phyloP scores from a whole-genome alignment of 208 protist genomes.

The Leishmania arabica region DNA sequence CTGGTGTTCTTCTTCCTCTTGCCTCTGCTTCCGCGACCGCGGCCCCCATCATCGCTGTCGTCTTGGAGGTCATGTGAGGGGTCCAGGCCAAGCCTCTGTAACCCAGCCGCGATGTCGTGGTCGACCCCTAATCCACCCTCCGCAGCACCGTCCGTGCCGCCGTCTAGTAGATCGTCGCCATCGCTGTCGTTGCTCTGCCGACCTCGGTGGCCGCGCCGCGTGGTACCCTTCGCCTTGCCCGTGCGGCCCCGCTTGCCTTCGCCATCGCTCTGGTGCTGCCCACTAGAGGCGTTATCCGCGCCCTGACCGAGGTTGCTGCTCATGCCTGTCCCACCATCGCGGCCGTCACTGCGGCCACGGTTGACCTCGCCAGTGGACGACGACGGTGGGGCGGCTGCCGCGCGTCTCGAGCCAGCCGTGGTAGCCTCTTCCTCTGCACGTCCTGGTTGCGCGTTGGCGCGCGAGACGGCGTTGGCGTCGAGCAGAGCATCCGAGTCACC shows the following conservation, averaged over 20 bases:
- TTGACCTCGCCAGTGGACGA: not conserved
- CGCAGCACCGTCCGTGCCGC: not conserved
- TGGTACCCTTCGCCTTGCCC: not conserved
- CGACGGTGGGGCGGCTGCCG: not conserved
- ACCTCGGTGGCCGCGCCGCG: not conserved
- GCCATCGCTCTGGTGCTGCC: not conserved
- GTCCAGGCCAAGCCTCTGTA: constrained; percentile 34
- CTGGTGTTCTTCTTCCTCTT: constrained; percentile 33
- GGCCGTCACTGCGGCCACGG: constrained; percentile 2
- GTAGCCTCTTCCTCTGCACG: constrained; percentile 3
- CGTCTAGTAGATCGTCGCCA: not conserved
- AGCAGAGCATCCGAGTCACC: constrained; percentile 35
- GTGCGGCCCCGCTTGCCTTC: not conserved
- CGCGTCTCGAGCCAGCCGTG: not conserved
- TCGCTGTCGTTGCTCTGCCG: not conserved
- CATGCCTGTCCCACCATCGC: constrained; percentile 5
- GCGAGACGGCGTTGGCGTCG: constrained; percentile 16
- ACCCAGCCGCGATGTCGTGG: constrained; percentile 22
- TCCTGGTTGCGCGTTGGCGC: constrained; percentile 24
- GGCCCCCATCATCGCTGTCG: constrained; percentile 18
- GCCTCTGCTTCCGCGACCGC: constrained; percentile 23
- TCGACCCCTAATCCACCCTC: constrained; percentile 2
- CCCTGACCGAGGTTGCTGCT: constrained; percentile 15
- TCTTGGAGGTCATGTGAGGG: constrained; percentile 22
- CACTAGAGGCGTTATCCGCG: not conserved